Base-by-base conservation (phyloP, 306 rosid genomes). In the Phaseolus lunatus region DNA sequence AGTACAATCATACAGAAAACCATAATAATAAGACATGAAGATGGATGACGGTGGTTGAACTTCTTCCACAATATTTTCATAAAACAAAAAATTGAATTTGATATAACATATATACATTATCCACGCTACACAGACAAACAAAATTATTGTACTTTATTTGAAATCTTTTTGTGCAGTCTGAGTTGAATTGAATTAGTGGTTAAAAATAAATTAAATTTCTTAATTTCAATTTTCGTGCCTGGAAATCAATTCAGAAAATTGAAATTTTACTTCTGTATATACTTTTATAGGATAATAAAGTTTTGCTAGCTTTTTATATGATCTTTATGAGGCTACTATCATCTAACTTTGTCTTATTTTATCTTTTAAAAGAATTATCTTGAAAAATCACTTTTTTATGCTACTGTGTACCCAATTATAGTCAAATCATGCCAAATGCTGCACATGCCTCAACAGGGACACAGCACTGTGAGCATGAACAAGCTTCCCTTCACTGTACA, bases 391-490 rank as follows among this genome's bases (percentile, higher is more conserved):
- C 6, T 72, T 35, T 54, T 37, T 54, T 9, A 26, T 20, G 3
- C 37, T 54, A 72, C 64, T 7, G 9, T 19, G 7, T 52, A 6
- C 10, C 59, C 65, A 50, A 20, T 54, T 20, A 54, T 22, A 52
- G 39, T 18, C 23, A 54, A 72, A 54, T 53, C 37, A 54, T 20
- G 66, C 16, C 67, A 49, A 29, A 54, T 35, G 4, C 26, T 5
- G 76, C 76, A 56, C 77, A 54, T 54, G 77, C 54, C 24, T 73
- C 54, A 73, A 58, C 78, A 73, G 44, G 8, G 33, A 43, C 9
- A 73, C 45, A 41, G 26, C n/a, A 53, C 41, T 61, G 11, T 41
- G 52, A 22, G 54, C 3, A 43, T 56, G 49, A 37, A 66, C 69
- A 14, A 41, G 59, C 29, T 22, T 18, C 23, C 77, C 3, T 22